phyloP scores from a whole-genome alignment of 1,284 basidiomycete genomes.

The Leccinum fallax region DNA sequence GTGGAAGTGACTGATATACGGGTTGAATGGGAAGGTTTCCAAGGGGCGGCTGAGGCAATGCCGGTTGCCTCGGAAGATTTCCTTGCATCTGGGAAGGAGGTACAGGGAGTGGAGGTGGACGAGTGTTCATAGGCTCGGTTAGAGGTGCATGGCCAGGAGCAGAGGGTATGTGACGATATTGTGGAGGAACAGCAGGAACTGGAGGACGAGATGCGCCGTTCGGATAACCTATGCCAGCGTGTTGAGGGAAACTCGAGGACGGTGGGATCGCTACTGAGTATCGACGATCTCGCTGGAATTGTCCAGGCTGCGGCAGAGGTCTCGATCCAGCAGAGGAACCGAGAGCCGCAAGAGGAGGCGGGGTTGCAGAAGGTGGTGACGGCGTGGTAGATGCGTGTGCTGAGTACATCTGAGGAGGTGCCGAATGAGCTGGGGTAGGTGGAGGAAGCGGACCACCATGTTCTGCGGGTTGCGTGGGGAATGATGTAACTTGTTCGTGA shows the following conservation, averaged over 20 bases:
- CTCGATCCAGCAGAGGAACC: constrained; percentile 47
- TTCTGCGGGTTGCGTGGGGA: constrained; percentile 32
- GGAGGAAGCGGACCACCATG: constrained; percentile 23
- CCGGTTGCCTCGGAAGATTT: constrained; percentile 33
- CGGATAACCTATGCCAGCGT: constrained; percentile 21
- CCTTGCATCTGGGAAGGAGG: constrained; percentile 30
- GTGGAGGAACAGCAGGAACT: constrained; percentile 21
- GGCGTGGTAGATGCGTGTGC: constrained; percentile 36
- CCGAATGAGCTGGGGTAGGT: constrained; percentile 28
- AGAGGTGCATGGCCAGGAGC: constrained; percentile 29
- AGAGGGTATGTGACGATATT: constrained; percentile 34
- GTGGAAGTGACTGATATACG: constrained; percentile 35
- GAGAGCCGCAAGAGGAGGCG: constrained; percentile 37
- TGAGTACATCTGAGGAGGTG: constrained; percentile 34
- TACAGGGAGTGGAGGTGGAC: constrained; percentile 32
- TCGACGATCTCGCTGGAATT: constrained; percentile 36
- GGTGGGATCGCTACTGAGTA: constrained; percentile 41
- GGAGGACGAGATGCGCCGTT: constrained; percentile 23
- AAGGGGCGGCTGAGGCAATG: constrained; percentile 45
- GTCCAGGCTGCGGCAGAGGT: constrained; percentile 53
- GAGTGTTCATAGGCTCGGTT: constrained; percentile 20
- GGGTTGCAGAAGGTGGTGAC: constrained; percentile 33
- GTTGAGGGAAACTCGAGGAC: constrained; percentile 34
- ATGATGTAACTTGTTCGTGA: constrained; percentile 26
- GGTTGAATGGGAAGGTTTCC: constrained; percentile 37